A percentile compares a stretch with the other conserved stretches of the same genome.
Conservation (phyloP, 2,329 filamentous ascomycete species). For the Penicillium sclerotiorum region DNA sequence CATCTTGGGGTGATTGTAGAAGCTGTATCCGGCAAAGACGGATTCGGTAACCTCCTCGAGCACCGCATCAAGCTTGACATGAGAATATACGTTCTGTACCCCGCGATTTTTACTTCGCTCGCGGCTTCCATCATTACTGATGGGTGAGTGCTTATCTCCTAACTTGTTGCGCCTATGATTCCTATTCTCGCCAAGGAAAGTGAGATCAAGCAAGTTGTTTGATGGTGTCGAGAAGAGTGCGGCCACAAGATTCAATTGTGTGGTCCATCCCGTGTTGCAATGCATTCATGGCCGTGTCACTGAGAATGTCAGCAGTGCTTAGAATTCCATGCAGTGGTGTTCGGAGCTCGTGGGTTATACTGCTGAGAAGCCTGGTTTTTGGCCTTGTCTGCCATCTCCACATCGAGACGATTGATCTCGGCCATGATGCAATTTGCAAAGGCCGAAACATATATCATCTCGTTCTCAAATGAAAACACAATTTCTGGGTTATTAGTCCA, state of each 20-base stretch:
- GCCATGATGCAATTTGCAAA: conserved; percentile 37
- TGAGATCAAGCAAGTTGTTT: conserved; percentile 37
- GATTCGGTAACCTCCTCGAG: not conserved
- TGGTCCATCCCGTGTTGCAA: conserved; percentile 33
- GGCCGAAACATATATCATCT: conserved; percentile 28
- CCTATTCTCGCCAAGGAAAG: conserved; percentile 25
- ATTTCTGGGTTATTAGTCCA: conserved; percentile 32
- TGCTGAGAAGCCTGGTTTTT: conserved; percentile 35
- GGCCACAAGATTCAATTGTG: conserved; percentile 42
- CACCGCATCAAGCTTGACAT: not conserved
- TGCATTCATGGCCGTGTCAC: conserved; percentile 30
- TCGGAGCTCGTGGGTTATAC: conserved; percentile 38
- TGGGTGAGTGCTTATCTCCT: no score
- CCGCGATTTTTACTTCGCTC: not conserved
- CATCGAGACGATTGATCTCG: conserved; percentile 32
- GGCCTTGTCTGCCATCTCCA: conserved; percentile 31
- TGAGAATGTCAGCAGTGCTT: conserved; percentile 32
- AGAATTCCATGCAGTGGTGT: conserved; percentile 39
- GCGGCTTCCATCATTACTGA: not conserved
- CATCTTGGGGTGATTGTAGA: not conserved
- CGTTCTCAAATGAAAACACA: conserved; percentile 26
- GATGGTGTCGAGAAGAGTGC: conserved; percentile 46
- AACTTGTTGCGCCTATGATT: not conserved
- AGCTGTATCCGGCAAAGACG: not conserved
- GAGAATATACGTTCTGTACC: not conserved